Evolutionary conservation across 2,329 filamentous ascomycete genomes (phyloP).

Genomic region (Fusarium penzigii): DNA sequence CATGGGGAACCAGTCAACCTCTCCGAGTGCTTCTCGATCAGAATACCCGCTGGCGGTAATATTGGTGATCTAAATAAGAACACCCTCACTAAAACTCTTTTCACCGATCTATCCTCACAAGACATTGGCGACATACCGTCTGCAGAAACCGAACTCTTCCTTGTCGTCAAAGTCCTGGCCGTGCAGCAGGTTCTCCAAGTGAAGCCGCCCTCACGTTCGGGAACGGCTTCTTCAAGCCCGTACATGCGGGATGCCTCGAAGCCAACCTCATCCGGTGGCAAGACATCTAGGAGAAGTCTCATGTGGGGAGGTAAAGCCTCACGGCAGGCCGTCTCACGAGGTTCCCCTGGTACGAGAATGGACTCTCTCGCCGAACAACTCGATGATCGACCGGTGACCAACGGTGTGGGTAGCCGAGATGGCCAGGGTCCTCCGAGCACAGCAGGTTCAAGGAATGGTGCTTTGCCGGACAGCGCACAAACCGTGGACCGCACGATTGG

Average conservation of each 20-base stretch:
- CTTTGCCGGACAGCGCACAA: slow-evolving; percentile 26
- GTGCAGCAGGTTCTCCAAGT: slow-evolving; percentile 48
- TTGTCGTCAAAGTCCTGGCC: slow-evolving; percentile 79
- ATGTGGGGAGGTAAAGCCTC: slow-evolving; percentile 69
- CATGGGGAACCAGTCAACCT: slow-evolving; percentile 65
- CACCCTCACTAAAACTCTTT: slow-evolving; percentile 78
- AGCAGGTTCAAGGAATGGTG: slow-evolving; percentile 48
- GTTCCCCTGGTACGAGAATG: slow-evolving; percentile 49
- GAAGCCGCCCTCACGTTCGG: slow-evolving; percentile 55
- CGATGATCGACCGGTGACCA: slow-evolving; percentile 41
- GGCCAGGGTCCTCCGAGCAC: slow-evolving; percentile 53
- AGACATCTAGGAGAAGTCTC: slow-evolving; percentile 60
- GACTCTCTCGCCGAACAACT: slow-evolving; percentile 58
- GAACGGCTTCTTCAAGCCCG: slow-evolving; percentile 43
- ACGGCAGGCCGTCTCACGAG: slow-evolving; percentile 56
- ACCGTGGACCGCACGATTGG: slow-evolving; percentile 63
- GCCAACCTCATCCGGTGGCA: slow-evolving; percentile 51
- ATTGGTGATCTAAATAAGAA: slow-evolving; percentile 65
- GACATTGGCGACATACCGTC: slow-evolving; percentile 67
- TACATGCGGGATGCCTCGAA: slow-evolving; percentile 48
- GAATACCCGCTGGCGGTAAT: slow-evolving; percentile 73
- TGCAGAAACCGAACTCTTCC: slow-evolving; percentile 72
- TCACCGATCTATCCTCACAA: slow-evolving; percentile 78
- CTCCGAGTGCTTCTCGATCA: slow-evolving; percentile 81
- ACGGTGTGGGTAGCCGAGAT: slow-evolving; percentile 45